Conservation (phyloP, 2,329 filamentous ascomycete species). For the Onygena corvina region DNA sequence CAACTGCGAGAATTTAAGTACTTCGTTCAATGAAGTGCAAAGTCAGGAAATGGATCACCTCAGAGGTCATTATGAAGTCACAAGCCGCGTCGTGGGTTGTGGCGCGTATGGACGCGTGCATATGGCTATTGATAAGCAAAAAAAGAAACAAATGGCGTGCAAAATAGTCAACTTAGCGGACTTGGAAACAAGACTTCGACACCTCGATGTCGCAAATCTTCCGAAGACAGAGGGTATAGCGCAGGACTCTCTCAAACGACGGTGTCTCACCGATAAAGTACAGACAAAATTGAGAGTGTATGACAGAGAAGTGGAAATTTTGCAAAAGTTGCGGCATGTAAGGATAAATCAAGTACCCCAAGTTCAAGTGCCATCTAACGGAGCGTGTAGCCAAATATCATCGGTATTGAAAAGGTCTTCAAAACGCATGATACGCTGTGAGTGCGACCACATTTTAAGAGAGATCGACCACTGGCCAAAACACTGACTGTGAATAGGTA, state of each 20-base stretch:
- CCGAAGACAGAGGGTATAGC: not conserved
- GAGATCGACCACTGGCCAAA: not conserved
- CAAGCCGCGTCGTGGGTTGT: constrained; percentile 30
- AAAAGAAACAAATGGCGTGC: constrained; percentile 33
- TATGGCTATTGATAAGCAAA: constrained; percentile 29
- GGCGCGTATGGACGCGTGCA: constrained; percentile 34
- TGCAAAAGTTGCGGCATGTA: constrained; percentile 44
- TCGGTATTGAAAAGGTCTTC: constrained; percentile 46
- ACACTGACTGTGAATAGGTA: constrained; percentile 34
- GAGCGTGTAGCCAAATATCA: constrained; percentile 44
- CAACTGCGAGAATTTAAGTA: not conserved
- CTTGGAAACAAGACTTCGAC: constrained; percentile 16
- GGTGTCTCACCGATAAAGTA: constrained; percentile 3
- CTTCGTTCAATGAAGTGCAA: constrained; percentile 21
- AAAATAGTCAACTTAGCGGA: constrained; percentile 33
- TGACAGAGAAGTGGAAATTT: constrained; percentile 34
- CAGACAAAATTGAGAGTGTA: constrained; percentile 11
- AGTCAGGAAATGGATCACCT: constrained; percentile 29
- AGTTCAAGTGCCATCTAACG: not conserved
- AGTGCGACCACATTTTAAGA: constrained; percentile 15
- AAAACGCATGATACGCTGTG: constrained; percentile 41
- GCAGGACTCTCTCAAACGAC: not conserved
- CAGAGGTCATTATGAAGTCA: constrained; percentile 26
- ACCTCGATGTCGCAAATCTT: not conserved
- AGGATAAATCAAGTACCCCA: constrained; percentile 11